Percentiles rank a stretch among this genome's conserved stretches.
phyloP scores from a whole-genome alignment of 1,284 basidiomycete species.

The Boletellus dicymbophilus region DNA sequence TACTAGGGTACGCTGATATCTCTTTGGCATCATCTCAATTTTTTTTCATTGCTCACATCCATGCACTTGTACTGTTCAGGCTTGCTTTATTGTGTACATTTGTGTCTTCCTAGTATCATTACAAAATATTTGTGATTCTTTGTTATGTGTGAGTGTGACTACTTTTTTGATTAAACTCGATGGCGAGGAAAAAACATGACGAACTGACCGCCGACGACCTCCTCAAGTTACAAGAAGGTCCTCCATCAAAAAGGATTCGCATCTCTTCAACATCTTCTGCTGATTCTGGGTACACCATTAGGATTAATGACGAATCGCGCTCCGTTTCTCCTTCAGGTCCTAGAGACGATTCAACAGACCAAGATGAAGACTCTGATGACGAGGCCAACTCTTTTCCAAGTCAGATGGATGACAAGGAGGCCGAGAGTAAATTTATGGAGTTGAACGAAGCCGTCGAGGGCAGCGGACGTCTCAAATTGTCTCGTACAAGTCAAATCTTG shows the following conservation, averaged over 20 bases:
- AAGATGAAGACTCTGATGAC: constrained; percentile 4
- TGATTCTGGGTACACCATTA: background rate
- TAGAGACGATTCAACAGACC: constrained; percentile 9
- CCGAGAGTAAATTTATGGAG: background rate
- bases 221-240: constrained; percentile 31
- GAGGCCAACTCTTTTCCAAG: background rate
- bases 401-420: background rate
- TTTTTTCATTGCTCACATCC: too few relatives aligned
- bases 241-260: constrained; percentile 24
- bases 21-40: too few relatives aligned
- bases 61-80: too few relatives aligned
- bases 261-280: background rate
- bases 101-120: background rate
- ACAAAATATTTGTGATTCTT: too few relatives aligned
- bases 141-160: too few relatives aligned
- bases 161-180: too few relatives aligned
- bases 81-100: too few relatives aligned
- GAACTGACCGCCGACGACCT: constrained; percentile 35
- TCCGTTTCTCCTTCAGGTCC: constrained; percentile 6
- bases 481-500: constrained; percentile 3
- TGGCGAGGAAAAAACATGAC: constrained; percentile 32
- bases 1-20: too few relatives aligned
- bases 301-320: background rate
- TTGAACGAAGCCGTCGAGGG: constrained; percentile 7
- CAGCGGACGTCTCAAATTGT: constrained; percentile 15